Evolutionary conservation across 768 basidiomycete species (phyloP).

Genomic region (Tulasnella sp.): DNA sequence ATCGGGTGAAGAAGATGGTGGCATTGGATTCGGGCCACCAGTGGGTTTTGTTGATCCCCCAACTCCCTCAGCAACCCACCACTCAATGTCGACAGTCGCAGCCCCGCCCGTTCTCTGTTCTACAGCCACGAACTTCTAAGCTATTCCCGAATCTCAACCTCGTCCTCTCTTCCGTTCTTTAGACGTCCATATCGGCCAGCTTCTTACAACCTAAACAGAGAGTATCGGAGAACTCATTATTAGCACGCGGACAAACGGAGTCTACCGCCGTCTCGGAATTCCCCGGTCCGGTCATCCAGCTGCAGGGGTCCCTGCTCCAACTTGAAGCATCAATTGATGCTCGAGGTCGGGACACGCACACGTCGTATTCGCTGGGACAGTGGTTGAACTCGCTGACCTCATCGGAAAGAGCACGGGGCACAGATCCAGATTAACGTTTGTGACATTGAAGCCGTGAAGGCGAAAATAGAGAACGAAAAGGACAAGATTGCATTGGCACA

Average conservation of each 20-base stretch:
- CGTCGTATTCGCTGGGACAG: constrained; percentile 1
- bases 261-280: too few species aligned
- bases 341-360: background rate
- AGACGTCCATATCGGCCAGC: too few species aligned
- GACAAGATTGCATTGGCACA: background rate
- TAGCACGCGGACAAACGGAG: background rate
- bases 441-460: background rate
- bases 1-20: constrained; percentile 3
- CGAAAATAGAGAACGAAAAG: background rate
- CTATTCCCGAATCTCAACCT: background rate
- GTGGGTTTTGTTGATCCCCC: too few species aligned
- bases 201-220: too few species aligned
- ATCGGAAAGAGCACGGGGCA: background rate
- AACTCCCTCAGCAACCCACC: background rate
- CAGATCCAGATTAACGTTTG: background rate
- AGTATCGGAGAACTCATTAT: too few species aligned
- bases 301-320: too few species aligned
- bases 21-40: background rate
- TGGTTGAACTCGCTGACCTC: background rate
- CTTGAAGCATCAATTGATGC: background rate
- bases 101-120: background rate
- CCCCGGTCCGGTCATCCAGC: too few species aligned
- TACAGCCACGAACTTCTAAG: background rate
- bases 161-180: too few species aligned
- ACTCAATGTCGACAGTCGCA: background rate